These are phyloP conservation scores for Protomyces gravidus DNA, from an alignment of 1,139 yeast genomes.

Conservation along the genomic window DNA sequence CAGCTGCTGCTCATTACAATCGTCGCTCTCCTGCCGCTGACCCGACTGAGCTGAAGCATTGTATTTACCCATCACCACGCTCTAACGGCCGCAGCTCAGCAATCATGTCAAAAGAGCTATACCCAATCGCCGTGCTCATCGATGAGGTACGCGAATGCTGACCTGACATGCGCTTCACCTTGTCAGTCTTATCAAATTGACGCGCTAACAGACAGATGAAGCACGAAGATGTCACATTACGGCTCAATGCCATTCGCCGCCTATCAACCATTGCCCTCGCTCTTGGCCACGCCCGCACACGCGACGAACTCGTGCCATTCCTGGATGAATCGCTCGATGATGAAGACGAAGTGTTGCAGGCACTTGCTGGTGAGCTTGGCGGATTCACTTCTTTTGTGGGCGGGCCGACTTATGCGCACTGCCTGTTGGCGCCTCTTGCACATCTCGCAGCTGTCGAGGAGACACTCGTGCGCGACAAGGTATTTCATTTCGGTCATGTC, in stretches of 20 bases:
- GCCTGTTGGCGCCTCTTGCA: constrained; percentile 79
- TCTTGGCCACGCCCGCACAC: constrained; percentile 87
- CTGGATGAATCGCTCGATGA: constrained; percentile 93
- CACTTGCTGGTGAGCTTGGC: constrained; percentile 85
- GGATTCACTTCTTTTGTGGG: constrained; percentile 83
- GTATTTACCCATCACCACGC: too few species aligned
- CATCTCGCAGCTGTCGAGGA: constrained; percentile 91
- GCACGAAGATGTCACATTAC: constrained; percentile 87
- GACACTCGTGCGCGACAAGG: constrained; percentile 89
- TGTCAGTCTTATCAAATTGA: too few species aligned
- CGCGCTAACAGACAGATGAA: too few species aligned
- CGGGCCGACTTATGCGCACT: constrained; percentile 71
- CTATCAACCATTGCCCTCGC: constrained; percentile 93
- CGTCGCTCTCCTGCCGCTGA: too few species aligned
- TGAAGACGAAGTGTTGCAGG: constrained; percentile 95
- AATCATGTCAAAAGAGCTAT: constrained; percentile 50
- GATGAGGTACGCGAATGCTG: constrained; percentile 92
- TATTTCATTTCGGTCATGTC: not conserved
- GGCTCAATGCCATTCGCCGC: constrained; percentile 93
- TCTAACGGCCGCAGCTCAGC: not conserved
- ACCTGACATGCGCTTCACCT: too few species aligned
- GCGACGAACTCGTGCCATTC: constrained; percentile 84
- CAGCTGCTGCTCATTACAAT: too few species aligned
- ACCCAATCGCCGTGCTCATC: constrained; percentile 92
- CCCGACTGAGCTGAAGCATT: too few species aligned